Evolutionary conservation across 2,329 filamentous ascomycete species (phyloP).

Genomic region (Myriosclerotinia scirpicola): DNA sequence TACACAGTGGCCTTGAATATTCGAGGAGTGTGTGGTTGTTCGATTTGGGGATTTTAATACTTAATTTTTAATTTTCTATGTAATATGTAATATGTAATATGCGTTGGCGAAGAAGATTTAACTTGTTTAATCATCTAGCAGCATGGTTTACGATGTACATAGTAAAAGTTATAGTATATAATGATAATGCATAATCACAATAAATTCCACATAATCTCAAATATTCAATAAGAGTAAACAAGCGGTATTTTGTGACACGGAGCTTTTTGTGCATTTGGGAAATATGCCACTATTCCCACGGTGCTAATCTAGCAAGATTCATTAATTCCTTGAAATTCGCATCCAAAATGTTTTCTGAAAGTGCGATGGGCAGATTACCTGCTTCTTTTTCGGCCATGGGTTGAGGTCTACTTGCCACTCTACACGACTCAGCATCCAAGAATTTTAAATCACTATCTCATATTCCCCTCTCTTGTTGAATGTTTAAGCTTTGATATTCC

Average conservation of each 20-base stretch:
- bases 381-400: neutral
- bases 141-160: too few species aligned
- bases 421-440: neutral
- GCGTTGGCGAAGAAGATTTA: too few species aligned
- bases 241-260: neutral
- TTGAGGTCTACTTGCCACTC: neutral
- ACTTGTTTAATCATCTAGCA: too few species aligned
- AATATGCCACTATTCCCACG: neutral
- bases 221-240: neutral
- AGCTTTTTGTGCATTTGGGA: neutral
- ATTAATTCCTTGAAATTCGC: neutral
- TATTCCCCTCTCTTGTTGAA: neutral
- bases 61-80: too few species aligned
- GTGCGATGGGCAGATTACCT: neutral
- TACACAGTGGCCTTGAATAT: too few species aligned
- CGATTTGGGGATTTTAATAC: too few species aligned
- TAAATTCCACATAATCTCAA: too few species aligned
- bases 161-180: too few species aligned
- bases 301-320: neutral
- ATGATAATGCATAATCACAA: too few species aligned
- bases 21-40: too few species aligned
- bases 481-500: neutral
- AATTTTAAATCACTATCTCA: neutral
- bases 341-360: too few species aligned
- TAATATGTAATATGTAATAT: too few species aligned